Percentiles rank a stretch among this genome's conserved stretches.
Conservation (phyloP, 805 yeast species). For the Teunomyces gatunensis region DNA sequence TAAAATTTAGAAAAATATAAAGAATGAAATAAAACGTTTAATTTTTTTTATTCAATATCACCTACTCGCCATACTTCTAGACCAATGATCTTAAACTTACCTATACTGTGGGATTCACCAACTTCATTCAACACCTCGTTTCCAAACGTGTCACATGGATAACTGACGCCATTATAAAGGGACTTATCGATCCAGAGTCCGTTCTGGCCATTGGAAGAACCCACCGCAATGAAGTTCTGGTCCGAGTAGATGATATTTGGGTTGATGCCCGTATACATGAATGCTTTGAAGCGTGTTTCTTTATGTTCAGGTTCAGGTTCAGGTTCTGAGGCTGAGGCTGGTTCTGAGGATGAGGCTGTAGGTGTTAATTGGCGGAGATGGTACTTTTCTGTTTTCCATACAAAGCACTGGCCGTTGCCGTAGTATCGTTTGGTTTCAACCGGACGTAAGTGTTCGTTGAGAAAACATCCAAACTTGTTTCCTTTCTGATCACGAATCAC, state of each 20-base stretch:
- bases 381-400: conserved; percentile 72
- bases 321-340: neutral
- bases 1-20: neutral
- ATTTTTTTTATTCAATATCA: conserved; percentile 12
- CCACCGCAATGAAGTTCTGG: conserved; percentile 72
- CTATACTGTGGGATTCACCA: conserved; percentile 33
- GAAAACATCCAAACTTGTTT: conserved; percentile 72
- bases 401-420: conserved; percentile 94
- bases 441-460: conserved; percentile 70
- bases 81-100: conserved; percentile 70
- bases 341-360: neutral
- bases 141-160: conserved; percentile 80
- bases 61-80: conserved; percentile 86
- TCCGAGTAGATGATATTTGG: conserved; percentile 85
- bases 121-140: conserved; percentile 63
- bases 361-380: conserved; percentile 14
- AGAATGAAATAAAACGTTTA: neutral
- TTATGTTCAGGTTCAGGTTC: neutral
- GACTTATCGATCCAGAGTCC: conserved; percentile 86
- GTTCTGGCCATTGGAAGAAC: conserved; percentile 90
- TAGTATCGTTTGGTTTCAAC: conserved; percentile 72
- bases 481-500: conserved; percentile 64
- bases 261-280: conserved; percentile 83
- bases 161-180: conserved; percentile 72
- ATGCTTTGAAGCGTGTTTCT: conserved; percentile 60